Evolutionary conservation across 2,329 filamentous ascomycete species (phyloP), one percentile per base, ranked within the genome.

Genomic region (Verticillium dahliae): DNA sequence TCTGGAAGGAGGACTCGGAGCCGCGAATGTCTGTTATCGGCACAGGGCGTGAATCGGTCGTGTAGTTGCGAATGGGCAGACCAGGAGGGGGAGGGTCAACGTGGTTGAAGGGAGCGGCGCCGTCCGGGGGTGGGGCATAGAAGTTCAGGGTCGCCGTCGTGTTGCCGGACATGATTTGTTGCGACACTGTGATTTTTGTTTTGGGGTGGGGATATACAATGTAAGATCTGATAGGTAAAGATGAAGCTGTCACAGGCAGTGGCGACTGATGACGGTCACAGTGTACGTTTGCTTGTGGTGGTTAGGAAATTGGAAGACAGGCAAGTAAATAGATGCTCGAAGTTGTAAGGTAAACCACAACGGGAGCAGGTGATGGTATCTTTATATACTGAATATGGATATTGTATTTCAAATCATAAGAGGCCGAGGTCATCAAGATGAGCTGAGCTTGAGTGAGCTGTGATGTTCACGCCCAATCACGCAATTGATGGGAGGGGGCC

Each of bases 1-100:
- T 82, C 7, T 74, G 82, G 75, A 88, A 93, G 18, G 81, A 76
- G 3, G 77, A 70, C 71, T 95, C 91, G 59, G 78, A 80, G 58
- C 88, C 89, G 60, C 92, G 90, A 68, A 93, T 81, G 76, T 97
- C 92, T 64, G 81, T 77, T 68, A 97, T 83, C 4, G 71, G 70
- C 35, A 91, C 84, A 2, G 80, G 71, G 27, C 85, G 79, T 9
- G 72, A 55, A 50, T 74, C 67, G 62, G 80, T 75, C 60, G 74
- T 74, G 74, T 85, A 90, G 80, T 96, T 96, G 65, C 82, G 81
- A 69, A 85, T 82, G 0, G 86, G 85, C 33, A 81, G 70, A 62
- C 86, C 88, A 1, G 80, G 73, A 0, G 88, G 85, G 0, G 85
- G 85, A 9, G 76, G 72, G 65, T 90, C 86, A 68, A 92, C 87